These are phyloP conservation scores for Penicillium sp. DNA, from an alignment of 2,329 filamentous ascomycete species.

Conservation along the genomic window DNA sequence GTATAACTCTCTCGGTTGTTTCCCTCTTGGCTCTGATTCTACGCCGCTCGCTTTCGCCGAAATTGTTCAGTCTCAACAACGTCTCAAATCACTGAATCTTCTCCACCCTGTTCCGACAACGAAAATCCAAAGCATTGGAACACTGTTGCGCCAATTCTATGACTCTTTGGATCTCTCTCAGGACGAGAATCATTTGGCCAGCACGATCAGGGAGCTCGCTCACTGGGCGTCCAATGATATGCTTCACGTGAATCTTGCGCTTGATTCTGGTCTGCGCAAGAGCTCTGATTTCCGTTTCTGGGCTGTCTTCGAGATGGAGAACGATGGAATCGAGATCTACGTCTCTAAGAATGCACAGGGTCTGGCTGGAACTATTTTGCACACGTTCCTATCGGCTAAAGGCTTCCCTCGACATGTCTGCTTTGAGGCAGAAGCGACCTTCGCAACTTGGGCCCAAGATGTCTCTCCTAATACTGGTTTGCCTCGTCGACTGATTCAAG, in stretches of 20 bases:
- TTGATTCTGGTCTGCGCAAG: constrained; percentile 46
- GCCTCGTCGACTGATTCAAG: constrained; percentile 42
- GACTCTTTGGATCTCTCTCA: constrained; percentile 25
- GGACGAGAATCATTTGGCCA: constrained; percentile 23
- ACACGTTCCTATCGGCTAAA: constrained; percentile 48
- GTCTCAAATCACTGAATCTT: constrained; percentile 43
- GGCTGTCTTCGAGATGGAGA: constrained; percentile 41
- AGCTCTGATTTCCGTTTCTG: constrained; percentile 41
- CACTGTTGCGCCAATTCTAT: constrained; percentile 33
- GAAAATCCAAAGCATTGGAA: constrained; percentile 38
- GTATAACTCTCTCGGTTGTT: constrained; percentile 47
- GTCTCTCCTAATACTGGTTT: constrained; percentile 31
- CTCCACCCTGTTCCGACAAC: constrained; percentile 40
- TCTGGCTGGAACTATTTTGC: constrained; percentile 44
- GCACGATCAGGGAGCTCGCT: constrained; percentile 33
- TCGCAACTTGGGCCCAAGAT: constrained; percentile 39
- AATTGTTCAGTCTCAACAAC: constrained; percentile 47
- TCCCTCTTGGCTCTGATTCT: constrained; percentile 49
- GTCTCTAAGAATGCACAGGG: constrained; percentile 49
- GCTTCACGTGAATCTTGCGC: constrained; percentile 36
- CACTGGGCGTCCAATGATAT: constrained; percentile 28
- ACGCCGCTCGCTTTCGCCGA: constrained; percentile 46
- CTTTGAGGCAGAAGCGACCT: constrained; percentile 41
- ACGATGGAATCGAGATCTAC: constrained; percentile 41
- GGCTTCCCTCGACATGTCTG: constrained; percentile 42